These are phyloP conservation scores for carrot (Daucus carota) DNA, from an alignment of 129 eudicot species.

Conservation along the genomic window DH1_v3.0 NC_030382.2:40652001-40652500, in stretches of 20 bases:
- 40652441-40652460: slow-evolving; percentile 36
- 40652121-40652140: slow-evolving; percentile 15
- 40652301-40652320: slow-evolving; percentile 16
- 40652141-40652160: slow-evolving; percentile 16
- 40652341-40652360: slow-evolving; percentile 11
- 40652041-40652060: slow-evolving; percentile 22
- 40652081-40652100: slow-evolving; percentile 19
- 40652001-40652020: slow-evolving; percentile 13
- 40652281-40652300: slow-evolving; percentile 41
- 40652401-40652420: slow-evolving; percentile 26
- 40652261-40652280: slow-evolving; percentile 24
- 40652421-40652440: slow-evolving; percentile 29
- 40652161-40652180: slow-evolving; percentile 21
- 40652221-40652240: slow-evolving; percentile 8
- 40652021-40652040: slow-evolving; percentile 19
- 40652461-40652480: slow-evolving; percentile 14
- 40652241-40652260: slow-evolving; percentile 12
- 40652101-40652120: slow-evolving; percentile 16
- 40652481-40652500: slow-evolving; percentile 16
- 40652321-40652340: slow-evolving; percentile 14
- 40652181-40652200: slow-evolving; percentile 16
- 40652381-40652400: slow-evolving; percentile 17
- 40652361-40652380: slow-evolving; percentile 28
- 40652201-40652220: slow-evolving; percentile 23
- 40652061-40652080: slow-evolving; percentile 11